Conservation (phyloP, 768 basidiomycete genomes). For the Phlebiopsis gigantea region DNA sequence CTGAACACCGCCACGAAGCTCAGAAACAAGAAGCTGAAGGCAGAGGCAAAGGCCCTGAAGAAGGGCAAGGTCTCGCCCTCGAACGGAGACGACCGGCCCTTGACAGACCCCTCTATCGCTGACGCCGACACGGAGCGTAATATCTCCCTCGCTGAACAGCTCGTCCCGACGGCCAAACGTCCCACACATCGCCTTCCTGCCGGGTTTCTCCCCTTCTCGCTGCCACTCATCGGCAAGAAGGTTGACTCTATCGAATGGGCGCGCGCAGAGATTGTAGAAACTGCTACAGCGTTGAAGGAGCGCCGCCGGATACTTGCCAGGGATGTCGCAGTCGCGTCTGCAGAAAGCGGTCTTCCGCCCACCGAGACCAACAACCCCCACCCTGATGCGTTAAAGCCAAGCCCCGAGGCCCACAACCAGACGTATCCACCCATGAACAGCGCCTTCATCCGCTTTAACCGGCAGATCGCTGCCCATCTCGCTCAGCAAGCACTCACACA, state of each 20-base stretch:
- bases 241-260: slow-evolving; percentile 95
- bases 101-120: slow-evolving; percentile 20
- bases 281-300: slow-evolving; percentile 19
- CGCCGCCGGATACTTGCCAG: slow-evolving; percentile 23
- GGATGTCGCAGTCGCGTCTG: slow-evolving; percentile 23
- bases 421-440: slow-evolving; percentile 38
- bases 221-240: slow-evolving; percentile 74
- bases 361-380: slow-evolving; percentile 14
- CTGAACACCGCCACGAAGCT: slow-evolving; percentile 73
- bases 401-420: slow-evolving; percentile 15
- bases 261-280: slow-evolving; percentile 61
- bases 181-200: slow-evolving; percentile 70
- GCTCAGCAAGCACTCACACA: slow-evolving; percentile 71
- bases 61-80: slow-evolving; percentile 3
- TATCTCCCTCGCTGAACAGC: slow-evolving; percentile 26
- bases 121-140: slow-evolving; percentile 25
- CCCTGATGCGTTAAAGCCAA: slow-evolving; percentile 22
- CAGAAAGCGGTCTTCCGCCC: slow-evolving; percentile 5
- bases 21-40: slow-evolving; percentile 50
- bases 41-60: slow-evolving; percentile 31
- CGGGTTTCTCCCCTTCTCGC: slow-evolving; percentile 44
- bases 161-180: slow-evolving; percentile 67
- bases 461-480: slow-evolving; percentile 90
- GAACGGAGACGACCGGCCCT: slow-evolving; percentile 20
- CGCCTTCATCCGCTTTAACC: slow-evolving; percentile 87